Conservation (phyloP, 768 basidiomycete species). For the Kwoniella heveanensis region DNA sequence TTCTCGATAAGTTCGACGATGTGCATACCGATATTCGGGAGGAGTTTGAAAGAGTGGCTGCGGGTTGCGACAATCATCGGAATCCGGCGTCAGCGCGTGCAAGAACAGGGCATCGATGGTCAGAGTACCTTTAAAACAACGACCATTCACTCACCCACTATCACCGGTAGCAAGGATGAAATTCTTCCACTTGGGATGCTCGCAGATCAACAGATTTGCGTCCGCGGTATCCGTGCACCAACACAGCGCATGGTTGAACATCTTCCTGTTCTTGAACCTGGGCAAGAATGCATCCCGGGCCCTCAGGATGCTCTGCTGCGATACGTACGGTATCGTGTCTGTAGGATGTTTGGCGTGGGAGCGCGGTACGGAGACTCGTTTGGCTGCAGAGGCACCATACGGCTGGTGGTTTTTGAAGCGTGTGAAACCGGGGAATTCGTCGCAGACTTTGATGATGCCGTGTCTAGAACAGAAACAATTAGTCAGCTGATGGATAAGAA, state of each 20-base stretch:
- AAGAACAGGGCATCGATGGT: too few relatives aligned
- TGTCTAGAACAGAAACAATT: neutral
- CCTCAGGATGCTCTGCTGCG: slow-evolving; percentile 25
- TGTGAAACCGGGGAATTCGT: slow-evolving; percentile 47
- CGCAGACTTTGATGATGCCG: slow-evolving; percentile 39
- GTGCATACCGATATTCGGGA: slow-evolving; percentile 46
- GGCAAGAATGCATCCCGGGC: slow-evolving; percentile 41
- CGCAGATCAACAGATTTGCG: slow-evolving; percentile 43
- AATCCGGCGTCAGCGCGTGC: too few relatives aligned
- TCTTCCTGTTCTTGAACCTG: slow-evolving; percentile 28
- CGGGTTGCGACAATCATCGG: neutral
- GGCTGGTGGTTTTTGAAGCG: slow-evolving; percentile 31
- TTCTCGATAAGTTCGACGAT: slow-evolving; percentile 50
- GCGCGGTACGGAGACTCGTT: slow-evolving; percentile 39
- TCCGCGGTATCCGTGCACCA: slow-evolving; percentile 54
- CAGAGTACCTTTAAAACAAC: too few relatives aligned
- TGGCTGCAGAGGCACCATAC: slow-evolving; percentile 27
- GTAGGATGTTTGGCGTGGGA: slow-evolving; percentile 48
- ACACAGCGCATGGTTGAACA: slow-evolving; percentile 46
- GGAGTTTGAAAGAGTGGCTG: slow-evolving; percentile 49
- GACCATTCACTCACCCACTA: slow-evolving; percentile 20
- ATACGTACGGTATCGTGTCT: slow-evolving; percentile 43
- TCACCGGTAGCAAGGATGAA: slow-evolving; percentile 52
- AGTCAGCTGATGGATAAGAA: neutral
- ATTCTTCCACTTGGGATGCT: slow-evolving; percentile 44